Evolutionary conservation across 31 red algal species (phyloP).

Genomic region (Asparagopsis taxiformis): DNA sequence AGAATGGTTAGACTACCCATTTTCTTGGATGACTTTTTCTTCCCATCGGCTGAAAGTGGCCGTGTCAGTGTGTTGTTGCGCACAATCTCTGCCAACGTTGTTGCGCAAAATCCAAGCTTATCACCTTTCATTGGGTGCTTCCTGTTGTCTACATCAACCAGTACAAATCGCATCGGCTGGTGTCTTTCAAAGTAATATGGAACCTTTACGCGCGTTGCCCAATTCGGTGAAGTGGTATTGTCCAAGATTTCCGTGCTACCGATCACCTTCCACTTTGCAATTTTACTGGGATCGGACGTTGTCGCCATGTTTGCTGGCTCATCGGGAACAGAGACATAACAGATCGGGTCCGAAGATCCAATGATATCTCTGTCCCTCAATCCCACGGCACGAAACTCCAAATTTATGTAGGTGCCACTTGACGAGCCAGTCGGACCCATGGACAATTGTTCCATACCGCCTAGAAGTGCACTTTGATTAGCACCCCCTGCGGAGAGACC

Average conservation of each 20-base stretch:
- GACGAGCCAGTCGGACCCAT: neutral
- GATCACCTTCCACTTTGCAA: constrained; percentile 4
- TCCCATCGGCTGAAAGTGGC: neutral
- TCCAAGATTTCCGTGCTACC: constrained; percentile 34
- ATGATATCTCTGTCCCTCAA: constrained; percentile 44
- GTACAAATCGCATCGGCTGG: constrained; percentile 21
- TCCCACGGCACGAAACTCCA: constrained; percentile 58
- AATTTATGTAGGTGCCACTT: constrained; percentile 12
- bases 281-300: neutral
- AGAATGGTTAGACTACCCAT: constrained; percentile 42
- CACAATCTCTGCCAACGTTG: constrained; percentile 27
- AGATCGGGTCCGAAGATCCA: constrained; percentile 36
- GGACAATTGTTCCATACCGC: neutral
- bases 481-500: neutral
- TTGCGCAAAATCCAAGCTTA: constrained; percentile 11
- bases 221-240: constrained; percentile 25
- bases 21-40: neutral
- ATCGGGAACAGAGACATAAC: neutral
- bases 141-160: constrained; percentile 33
- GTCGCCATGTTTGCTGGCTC: neutral
- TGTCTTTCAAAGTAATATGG: constrained; percentile 36
- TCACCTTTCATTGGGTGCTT: constrained; percentile 24
- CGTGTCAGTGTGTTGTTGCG: constrained; percentile 4
- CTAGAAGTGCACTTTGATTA: neutral
- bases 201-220: constrained; percentile 19